A percentile compares a stretch with the other conserved stretches of the same genome.
phyloP scores from a whole-genome alignment of 495 filamentous ascomycete genomes.

The Xylaria intraflava region DNA sequence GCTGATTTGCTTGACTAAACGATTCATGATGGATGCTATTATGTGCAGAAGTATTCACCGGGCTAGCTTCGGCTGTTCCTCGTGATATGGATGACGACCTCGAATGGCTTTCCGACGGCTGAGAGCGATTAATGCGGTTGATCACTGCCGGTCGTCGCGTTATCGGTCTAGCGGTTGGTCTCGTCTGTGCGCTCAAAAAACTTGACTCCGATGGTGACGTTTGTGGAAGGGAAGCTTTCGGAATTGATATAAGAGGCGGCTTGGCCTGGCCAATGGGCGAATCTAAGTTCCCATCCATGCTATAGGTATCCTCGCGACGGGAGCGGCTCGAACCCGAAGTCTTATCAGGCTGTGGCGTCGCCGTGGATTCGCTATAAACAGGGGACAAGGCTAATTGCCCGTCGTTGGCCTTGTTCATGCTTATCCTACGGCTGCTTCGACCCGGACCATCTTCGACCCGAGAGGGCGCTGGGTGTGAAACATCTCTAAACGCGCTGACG shows the following conservation, averaged over 20 bases:
- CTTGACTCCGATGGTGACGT: slow-evolving; percentile 21
- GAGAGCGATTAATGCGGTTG: slow-evolving; percentile 43
- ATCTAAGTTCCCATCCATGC: slow-evolving; percentile 35
- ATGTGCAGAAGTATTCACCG: slow-evolving; percentile 49
- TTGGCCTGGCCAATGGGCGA: slow-evolving; percentile 38
- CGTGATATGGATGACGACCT: slow-evolving; percentile 58
- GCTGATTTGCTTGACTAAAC: slow-evolving; percentile 38
- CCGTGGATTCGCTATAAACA: slow-evolving; percentile 29
- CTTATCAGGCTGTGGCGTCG: slow-evolving; percentile 29
- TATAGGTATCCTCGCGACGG: slow-evolving; percentile 33
- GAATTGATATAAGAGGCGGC: slow-evolving; percentile 25
- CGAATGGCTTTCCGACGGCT: slow-evolving; percentile 41
- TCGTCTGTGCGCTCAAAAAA: slow-evolving; percentile 15
- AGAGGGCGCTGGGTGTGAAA: slow-evolving; percentile 29
- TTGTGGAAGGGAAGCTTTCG: slow-evolving; percentile 9
- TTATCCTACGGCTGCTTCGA: slow-evolving; percentile 25
- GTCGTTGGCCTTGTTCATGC: slow-evolving; percentile 32
- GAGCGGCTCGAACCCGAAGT: slow-evolving; percentile 25
- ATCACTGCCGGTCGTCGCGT: slow-evolving; percentile 39
- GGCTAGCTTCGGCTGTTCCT: slow-evolving; percentile 45
- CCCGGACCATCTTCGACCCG: slow-evolving; percentile 32
- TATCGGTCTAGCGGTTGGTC: slow-evolving; percentile 20
- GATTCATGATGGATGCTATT: slow-evolving; percentile 48
- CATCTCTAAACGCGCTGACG: slow-evolving; percentile 50
- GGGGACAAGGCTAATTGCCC: slow-evolving; percentile 29